Base-by-base conservation (phyloP, 2,329 filamentous ascomycete species). In the Penicillium sp. region DNA sequence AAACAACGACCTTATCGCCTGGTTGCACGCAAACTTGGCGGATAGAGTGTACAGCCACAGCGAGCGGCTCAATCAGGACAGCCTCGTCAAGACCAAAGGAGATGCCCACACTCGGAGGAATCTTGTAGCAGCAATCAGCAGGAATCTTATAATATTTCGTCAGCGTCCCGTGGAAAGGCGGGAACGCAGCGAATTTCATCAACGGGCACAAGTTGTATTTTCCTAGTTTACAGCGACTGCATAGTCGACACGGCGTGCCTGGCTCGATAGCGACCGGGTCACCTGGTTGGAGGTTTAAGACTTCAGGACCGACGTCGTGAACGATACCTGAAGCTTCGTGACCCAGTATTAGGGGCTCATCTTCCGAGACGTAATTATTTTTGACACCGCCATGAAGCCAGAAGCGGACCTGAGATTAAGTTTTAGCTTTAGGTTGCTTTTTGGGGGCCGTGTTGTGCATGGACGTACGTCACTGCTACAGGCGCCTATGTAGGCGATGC, bases 1-100 rank as follows among this genome's bases (percentile, higher is more conserved):
- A 81, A 27, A 89, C 81, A n/a, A 88, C 44, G 5, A 78, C 61
- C 10, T 69, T 65, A 50, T 79, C 68, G 0, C 79, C 80, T 0
- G 78, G 65, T 23, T 67, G 66, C 2, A 81, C 58, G 1, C 69
- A 72, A 1, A 74, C 72, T 6, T 75, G 70, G 21, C 79, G 69
- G 8, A 79, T 72, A 0, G 74, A 72, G 27, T 81, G 78, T 1
- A 83, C 72, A 3, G 80, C 80, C 3, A 81, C 78, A 16, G 74
- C 73, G 10, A 82, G 66, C 7, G 81, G 80, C 67, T 83, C 81
- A 10, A 82, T 72, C 5, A 83, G 69, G 0, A 75, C 75, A 0
- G 77, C 62, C 39, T 64, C 58, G 8, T 63, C 58, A 3, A 64
- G 55, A 1, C 57, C 58, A n/a, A 64, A 58, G 1, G 52, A 39